phyloP scores from a whole-genome alignment of 2,329 filamentous ascomycete genomes.

The Neocucurbitaria cava region DNA sequence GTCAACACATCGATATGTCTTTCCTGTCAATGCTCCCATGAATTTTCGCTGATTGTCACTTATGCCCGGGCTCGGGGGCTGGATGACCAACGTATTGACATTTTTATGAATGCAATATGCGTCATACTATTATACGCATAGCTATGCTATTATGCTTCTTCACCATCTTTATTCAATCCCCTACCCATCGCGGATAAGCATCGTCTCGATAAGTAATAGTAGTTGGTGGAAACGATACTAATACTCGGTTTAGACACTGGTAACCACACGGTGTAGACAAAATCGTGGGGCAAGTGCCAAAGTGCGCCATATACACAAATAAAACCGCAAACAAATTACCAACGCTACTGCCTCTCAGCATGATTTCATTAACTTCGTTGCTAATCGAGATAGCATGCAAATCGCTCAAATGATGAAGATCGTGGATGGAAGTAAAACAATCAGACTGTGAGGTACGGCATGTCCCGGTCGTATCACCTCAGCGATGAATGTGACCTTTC shows the following conservation, averaged over 20 bases:
- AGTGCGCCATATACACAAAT: not conserved
- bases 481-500: slow-evolving; percentile 14
- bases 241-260: not conserved
- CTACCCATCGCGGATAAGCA: not conserved
- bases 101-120: not conserved
- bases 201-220: not conserved
- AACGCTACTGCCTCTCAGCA: not conserved
- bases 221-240: not conserved
- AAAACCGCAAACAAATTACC: not conserved
- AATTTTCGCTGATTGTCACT: not conserved
- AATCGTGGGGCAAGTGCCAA: not conserved
- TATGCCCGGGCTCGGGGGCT: not conserved
- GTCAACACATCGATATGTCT: too few relatives aligned
- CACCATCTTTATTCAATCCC: not conserved
- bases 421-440: not conserved
- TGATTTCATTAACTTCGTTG: not conserved
- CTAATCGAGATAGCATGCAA: not conserved
- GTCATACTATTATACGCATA: not conserved
- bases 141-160: not conserved
- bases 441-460: not conserved
- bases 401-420: not conserved
- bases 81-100: not conserved
- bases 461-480: slow-evolving; percentile 5
- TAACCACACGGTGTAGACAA: not conserved
- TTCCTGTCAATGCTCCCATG: not conserved